Conservation (phyloP, 176 grass and related monocot species). For the Pontederia crassipes region DNA sequence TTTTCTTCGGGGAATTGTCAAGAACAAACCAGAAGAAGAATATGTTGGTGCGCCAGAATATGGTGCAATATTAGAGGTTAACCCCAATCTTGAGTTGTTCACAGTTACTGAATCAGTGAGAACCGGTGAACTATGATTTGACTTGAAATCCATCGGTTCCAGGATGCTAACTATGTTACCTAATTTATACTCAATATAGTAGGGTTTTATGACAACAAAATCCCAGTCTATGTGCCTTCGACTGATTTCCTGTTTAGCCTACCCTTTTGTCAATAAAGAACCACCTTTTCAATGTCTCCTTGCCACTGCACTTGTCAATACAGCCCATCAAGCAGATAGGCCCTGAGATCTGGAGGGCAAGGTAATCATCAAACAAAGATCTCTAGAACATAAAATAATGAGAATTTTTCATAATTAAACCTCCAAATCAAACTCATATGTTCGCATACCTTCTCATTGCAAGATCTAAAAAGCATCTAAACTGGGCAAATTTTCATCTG, state of each 20-base stretch:
- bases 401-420: neutral
- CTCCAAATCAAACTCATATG: neutral
- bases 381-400: neutral
- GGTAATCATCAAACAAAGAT: too few species aligned
- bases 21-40: conserved; percentile 30
- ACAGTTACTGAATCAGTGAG: conserved; percentile 42
- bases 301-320: conserved; percentile 55
- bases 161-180: conserved; percentile 4
- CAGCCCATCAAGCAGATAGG: conserved; percentile 48
- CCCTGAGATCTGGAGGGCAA: conserved; percentile 35
- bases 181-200: neutral
- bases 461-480: conserved; percentile 3
- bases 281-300: conserved; percentile 88
- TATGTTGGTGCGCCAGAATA: conserved; percentile 44
- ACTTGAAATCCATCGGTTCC: conserved; percentile 47
- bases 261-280: conserved; percentile 92
- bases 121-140: conserved; percentile 55
- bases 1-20: conserved; percentile 24
- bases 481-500: neutral
- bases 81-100: conserved; percentile 33
- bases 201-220: neutral
- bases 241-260: conserved; percentile 25
- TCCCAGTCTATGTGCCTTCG: conserved; percentile 6
- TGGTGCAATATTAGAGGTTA: conserved; percentile 50
- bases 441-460: conserved; percentile 11